Base-by-base conservation (phyloP, 306 rosid species). In the apple (Malus domestica) region DNA sequence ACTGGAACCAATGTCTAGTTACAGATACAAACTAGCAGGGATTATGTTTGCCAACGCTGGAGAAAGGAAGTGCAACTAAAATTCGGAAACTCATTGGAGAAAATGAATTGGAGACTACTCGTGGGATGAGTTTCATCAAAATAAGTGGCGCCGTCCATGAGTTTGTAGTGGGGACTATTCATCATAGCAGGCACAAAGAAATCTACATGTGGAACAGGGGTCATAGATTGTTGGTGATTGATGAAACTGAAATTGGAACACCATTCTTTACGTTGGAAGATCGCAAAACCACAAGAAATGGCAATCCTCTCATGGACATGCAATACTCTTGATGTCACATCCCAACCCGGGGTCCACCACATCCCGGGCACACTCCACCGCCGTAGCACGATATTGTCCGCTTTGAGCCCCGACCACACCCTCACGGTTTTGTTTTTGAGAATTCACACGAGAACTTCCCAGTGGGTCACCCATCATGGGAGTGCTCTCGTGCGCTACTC, bases 121-220 rank as follows among this genome's bases (percentile, higher is more conserved):
- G 76, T 46, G 91, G 91, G 10, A 10, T 55, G 57, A 87, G 91
- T 73, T 79, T 38, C 67, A 84, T 83, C 22, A 81, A 87, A 71
- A 61, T 87, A 63, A 71, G 74, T 30, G 87, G 91, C 1, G 68
- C 52, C 10, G 30, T 81, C 8, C 83, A 81, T 3, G 81, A 81
- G 78, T 85, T 87, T 46, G 77, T 76, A 13, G 84, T 85, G 45
- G 86, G 89, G 35, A 66, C 74, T 27, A 38, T 62, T 46, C 45
- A 73, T 8, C 87, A 61, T 45, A 75, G 67, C 19, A 78, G 63
- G 29, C 45, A 51, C 5, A 78, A 71, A 27, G 88, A 82, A 73
- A 80, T 87, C 42, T 46, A 66, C 38, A 22, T 84, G 65, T 84
- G 49, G 84, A 68, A 71, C n/a, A 77, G 1, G 72, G 6, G 23